A percentile compares a stretch with the other conserved stretches of the same genome.
phyloP scores from a whole-genome alignment of 2,329 filamentous ascomycete genomes.

The Hymenoscyphus infarciens region DNA sequence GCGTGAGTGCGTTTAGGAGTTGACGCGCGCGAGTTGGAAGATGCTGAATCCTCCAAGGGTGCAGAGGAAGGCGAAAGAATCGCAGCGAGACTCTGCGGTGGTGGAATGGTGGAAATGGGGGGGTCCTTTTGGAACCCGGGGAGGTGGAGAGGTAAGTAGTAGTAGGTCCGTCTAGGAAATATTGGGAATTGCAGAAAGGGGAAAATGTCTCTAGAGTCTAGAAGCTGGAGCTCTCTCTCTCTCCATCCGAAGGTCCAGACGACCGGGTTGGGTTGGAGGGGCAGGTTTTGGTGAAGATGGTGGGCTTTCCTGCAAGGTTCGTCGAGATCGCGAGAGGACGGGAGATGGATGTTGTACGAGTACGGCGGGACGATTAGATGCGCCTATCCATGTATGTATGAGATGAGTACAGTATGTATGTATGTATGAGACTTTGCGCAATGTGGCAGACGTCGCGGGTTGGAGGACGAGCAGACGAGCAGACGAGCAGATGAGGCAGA shows the following conservation, averaged over 20 bases:
- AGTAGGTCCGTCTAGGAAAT: too few relatives aligned
- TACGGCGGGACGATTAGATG: background rate
- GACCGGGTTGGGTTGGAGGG: too few relatives aligned
- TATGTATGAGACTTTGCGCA: too few relatives aligned
- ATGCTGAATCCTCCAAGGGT: constrained; percentile 24
- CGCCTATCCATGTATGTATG: background rate
- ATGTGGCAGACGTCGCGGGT: background rate
- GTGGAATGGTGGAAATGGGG: constrained; percentile 35
- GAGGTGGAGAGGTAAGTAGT: constrained; percentile 5
- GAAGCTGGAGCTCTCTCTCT: background rate
- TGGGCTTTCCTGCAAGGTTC: background rate
- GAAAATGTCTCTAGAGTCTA: background rate
- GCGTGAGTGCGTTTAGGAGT: constrained; percentile 35
- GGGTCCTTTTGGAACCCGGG: constrained; percentile 30
- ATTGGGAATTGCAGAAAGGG: background rate
- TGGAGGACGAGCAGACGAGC: constrained; percentile 4
- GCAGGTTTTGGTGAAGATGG: background rate
- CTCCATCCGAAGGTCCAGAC: too few relatives aligned
- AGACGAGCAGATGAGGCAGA: background rate
- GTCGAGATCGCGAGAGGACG: too few relatives aligned
- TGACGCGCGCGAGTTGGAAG: constrained; percentile 28
- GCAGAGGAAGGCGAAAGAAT: constrained; percentile 35
- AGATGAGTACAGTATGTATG: too few relatives aligned
- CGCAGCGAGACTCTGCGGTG: constrained; percentile 36
- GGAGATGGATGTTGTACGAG: too few relatives aligned